Conservation (phyloP, 345 rosid species). For the Crucihimalaya himalaica region DNA sequence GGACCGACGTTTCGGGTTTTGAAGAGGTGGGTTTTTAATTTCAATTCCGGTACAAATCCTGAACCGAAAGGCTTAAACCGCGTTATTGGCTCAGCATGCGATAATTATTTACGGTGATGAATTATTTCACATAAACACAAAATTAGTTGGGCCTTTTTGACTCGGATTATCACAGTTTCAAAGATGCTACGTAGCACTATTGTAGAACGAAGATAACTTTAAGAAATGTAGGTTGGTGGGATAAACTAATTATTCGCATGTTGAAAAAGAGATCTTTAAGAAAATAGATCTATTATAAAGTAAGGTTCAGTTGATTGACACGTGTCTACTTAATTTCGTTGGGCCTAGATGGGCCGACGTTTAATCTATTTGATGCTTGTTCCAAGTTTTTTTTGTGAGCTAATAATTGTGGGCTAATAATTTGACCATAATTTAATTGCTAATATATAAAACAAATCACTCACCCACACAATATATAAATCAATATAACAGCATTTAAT, state of each 20-base stretch:
- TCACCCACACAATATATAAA: too few relatives aligned
- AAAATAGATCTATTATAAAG: too few relatives aligned
- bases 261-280: not conserved
- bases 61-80: not conserved
- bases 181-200: conserved; percentile 19
- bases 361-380: too few relatives aligned
- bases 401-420: too few relatives aligned
- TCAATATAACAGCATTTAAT: too few relatives aligned
- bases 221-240: not conserved
- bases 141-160: not conserved
- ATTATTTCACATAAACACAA: not conserved
- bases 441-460: too few relatives aligned
- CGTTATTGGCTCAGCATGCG: not conserved
- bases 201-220: not conserved
- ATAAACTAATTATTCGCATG: not conserved
- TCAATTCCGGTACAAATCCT: not conserved
- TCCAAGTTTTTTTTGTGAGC: too few relatives aligned
- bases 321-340: too few relatives aligned
- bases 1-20: conserved; percentile 23
- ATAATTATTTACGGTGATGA: not conserved
- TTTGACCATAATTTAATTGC: too few relatives aligned
- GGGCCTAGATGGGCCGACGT: too few relatives aligned
- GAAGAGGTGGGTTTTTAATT: conserved; percentile 7
- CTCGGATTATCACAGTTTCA: conserved; percentile 11
- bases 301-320: too few relatives aligned